phyloP scores from a whole-genome alignment of 305 asterid genomes.

The Fraxinus sp. region DNA sequence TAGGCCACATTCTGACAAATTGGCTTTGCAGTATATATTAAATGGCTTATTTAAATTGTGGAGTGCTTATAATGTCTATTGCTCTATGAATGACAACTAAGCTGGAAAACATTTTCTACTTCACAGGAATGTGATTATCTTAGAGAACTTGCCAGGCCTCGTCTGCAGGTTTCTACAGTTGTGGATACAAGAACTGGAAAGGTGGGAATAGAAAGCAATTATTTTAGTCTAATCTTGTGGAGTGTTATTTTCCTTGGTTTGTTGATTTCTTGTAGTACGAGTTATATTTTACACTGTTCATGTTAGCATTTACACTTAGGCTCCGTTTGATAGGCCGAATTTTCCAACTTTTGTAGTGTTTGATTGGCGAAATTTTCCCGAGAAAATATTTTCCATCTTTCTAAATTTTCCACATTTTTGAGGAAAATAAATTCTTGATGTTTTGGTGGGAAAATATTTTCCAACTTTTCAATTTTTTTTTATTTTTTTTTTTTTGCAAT shows the following conservation, averaged over 20 bases:
- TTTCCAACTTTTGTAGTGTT: no score
- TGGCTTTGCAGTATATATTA: background rate
- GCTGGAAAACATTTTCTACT: constrained; percentile 12
- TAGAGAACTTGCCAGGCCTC: constrained; percentile 69
- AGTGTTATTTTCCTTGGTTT: background rate
- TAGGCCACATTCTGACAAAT: background rate
- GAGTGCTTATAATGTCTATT: constrained; percentile 8
- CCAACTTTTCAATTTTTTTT: no score
- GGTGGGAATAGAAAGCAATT: constrained; percentile 38
- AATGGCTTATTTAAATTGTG: background rate
- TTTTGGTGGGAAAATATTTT: no score
- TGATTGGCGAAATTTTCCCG: no score
- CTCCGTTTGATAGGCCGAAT: no score
- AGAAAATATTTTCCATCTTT: no score
- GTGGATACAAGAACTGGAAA: constrained; percentile 86
- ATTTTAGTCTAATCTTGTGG: background rate
- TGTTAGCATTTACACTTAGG: background rate
- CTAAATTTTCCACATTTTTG: no score
- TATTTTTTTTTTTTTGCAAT: no score
- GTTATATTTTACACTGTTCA: background rate
- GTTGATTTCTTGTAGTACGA: background rate
- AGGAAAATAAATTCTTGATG: no score
- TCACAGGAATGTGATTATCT: constrained; percentile 88
- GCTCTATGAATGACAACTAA: constrained; percentile 14
- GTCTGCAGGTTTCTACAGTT: constrained; percentile 72